Conservation (phyloP, 2,329 filamentous ascomycete genomes). For the Ceratocystis smalleyi region DNA sequence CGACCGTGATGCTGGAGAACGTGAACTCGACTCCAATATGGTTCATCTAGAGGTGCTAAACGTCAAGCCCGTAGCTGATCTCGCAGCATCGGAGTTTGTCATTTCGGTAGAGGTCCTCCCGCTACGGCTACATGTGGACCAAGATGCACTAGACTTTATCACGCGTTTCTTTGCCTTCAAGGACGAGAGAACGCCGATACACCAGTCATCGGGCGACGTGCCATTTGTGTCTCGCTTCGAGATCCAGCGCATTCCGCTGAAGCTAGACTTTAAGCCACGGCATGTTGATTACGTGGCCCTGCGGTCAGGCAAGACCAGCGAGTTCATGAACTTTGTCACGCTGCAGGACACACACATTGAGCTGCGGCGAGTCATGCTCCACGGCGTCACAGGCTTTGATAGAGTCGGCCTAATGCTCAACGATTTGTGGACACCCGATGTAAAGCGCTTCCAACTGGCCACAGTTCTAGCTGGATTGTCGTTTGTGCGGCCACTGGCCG, state of each 20-base stretch:
- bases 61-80: slow-evolving; percentile 67
- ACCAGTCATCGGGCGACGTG: slow-evolving; percentile 49
- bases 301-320: slow-evolving; percentile 81
- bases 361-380: slow-evolving; percentile 77
- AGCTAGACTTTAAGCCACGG: slow-evolving; percentile 92
- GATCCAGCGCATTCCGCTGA: slow-evolving; percentile 66
- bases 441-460: slow-evolving; percentile 76
- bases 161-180: slow-evolving; percentile 97
- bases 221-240: slow-evolving; percentile 86
- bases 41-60: slow-evolving; percentile 76
- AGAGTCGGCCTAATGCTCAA: slow-evolving; percentile 79
- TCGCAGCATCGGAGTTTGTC: slow-evolving; percentile 81
- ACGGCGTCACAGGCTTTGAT: slow-evolving; percentile 82
- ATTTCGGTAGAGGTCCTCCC: slow-evolving; percentile 66
- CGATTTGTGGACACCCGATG: slow-evolving; percentile 91
- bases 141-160: slow-evolving; percentile 93
- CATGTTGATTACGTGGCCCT: slow-evolving; percentile 90
- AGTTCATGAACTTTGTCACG: slow-evolving; percentile 97
- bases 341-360: slow-evolving; percentile 78
- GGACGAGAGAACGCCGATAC: slow-evolving; percentile 47
- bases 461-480: slow-evolving; percentile 78
- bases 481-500: slow-evolving; percentile 77
- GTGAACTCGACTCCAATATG: slow-evolving; percentile 79
- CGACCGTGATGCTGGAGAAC: slow-evolving; percentile 69
- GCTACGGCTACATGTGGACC: slow-evolving; percentile 82